These are phyloP conservation scores for Trichophyton mentagrophytes DNA, from an alignment of 2,329 filamentous ascomycete species.

Conservation along the genomic window DNA sequence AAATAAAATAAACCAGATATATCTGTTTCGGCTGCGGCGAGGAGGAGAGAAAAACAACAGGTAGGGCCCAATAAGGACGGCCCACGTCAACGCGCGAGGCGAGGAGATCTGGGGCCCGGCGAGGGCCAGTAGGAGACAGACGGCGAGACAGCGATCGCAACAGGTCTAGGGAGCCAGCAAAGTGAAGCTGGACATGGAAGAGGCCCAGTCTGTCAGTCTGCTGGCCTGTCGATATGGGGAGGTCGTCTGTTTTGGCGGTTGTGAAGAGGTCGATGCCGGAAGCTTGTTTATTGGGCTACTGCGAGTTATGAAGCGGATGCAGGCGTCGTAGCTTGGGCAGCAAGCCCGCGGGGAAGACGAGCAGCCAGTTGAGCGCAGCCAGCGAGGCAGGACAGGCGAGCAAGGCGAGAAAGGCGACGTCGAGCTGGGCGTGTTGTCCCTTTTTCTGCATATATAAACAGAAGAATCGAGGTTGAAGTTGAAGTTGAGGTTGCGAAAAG, in stretches of 20 bases:
- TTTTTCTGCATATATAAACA: background rate
- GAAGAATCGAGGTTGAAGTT: slow-evolving; percentile 3
- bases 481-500: slow-evolving; percentile 6
- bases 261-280: background rate
- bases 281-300: slow-evolving; percentile 1
- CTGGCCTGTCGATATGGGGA: too few species aligned
- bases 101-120: background rate
- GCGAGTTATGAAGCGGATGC: background rate
- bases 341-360: background rate
- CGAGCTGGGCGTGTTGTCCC: background rate
- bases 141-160: slow-evolving; percentile 6
- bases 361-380: background rate
- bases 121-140: slow-evolving; percentile 5
- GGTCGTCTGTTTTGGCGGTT: background rate
- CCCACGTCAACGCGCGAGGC: slow-evolving; percentile 12
- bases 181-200: slow-evolving; percentile 3
- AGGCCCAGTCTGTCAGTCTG: background rate
- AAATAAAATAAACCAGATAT: background rate
- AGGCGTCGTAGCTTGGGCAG: slow-evolving; percentile 1
- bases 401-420: background rate
- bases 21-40: background rate
- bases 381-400: background rate
- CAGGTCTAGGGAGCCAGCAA: slow-evolving; percentile 8
- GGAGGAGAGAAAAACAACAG: slow-evolving; percentile 1
- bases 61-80: slow-evolving; percentile 12